Base-by-base conservation (phyloP, 2,329 filamentous ascomycete species). In the Stachybotrys echinatus region DNA sequence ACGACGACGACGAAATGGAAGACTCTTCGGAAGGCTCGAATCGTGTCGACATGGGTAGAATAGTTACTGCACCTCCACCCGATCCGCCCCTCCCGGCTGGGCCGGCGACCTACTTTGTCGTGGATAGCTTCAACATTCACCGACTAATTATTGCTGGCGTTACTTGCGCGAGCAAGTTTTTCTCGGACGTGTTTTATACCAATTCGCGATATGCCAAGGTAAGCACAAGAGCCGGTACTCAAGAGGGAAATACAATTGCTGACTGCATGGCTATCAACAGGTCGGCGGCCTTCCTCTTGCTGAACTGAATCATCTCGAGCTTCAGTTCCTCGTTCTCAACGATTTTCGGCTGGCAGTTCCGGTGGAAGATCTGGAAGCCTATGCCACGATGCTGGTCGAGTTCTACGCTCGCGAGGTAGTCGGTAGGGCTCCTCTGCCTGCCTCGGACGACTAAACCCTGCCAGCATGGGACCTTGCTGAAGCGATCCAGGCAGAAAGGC, bases 131-230 rank as follows among this genome's bases (percentile, higher is more conserved):
- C 74, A 99, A 99, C 71, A 97, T 99, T 55, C 94, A 99, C 66
- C 85, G 94, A 49, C 76, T 99, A 49, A 92, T 97, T 49, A 99
- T 99, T 65, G 90, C 94, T 2, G 94, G 92, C 34, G 94, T 99
- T 42, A 99, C 94, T 3, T 97, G 94, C 69, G 92, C 94, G 5
- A 97, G 92, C 81, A 99, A 99, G 70, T 99, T 97, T 77, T 99
- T 99, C 71, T 97, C 92, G 5, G 83, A 99, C 71, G 92, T 97
- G 39, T 99, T 99, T 62, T 99, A 97, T 67, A 99, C 94, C 10
- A 99, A 99, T 70, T 97, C 94, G 49, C 83, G 94, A 84, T 99
- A 99, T 68, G 94, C 94, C 52, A 99, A 97, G 88, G 94, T 96
- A 77, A 55, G 77, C 72, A 43, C 49, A 23, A 5, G n/a, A n/a